Evolutionary conservation across 2,329 filamentous ascomycete species (phyloP), one percentile per base, ranked within the genome.

Genomic region (Zasmidium cellare): DNA sequence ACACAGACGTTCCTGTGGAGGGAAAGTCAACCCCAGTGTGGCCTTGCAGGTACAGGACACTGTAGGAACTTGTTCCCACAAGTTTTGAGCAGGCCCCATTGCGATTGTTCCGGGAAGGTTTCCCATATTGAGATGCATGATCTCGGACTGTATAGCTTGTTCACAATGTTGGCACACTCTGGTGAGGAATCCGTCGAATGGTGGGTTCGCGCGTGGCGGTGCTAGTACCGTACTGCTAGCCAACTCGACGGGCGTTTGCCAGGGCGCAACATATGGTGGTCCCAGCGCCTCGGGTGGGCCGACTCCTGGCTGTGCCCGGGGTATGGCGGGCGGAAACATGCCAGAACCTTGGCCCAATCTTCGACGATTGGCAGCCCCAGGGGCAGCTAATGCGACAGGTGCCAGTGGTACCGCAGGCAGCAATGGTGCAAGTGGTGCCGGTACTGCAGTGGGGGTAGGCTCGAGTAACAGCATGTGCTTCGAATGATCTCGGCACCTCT

Each of bases 141-240:
- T 41, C 18, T 20, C 24, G 11, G 18, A 22, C 18, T 19, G 25
- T 9, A 55, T 28, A n/a, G 38, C 20, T 20, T 19, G 25, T 5
- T 50, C 53, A 46, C 53, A 50, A 22, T 55, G 11, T 1, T 20
- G n/a, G 22, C 53, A 55, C 25, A 50, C 23, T 50, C 46, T 46
- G 14, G 46, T 55, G 45, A 55, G 41, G 22, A 55, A 55, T 6
- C 46, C 53, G 16, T 35, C 16, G 24, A 50, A 50, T 2, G 48
- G 48, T 19, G 25, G 46, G 22, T 48, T 28, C 38, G 45, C 23
- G 24, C 46, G 46, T 14, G 22, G 18, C n/a, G 38, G 28, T 25
- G 18, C 38, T 18, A 28, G 6, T 49, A 31, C 28, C 28, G 28
- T 31, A 14, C 28, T 41, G 16, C 16, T 41, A 14, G 7, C n/a